These are phyloP conservation scores for Auxenochlorella pyrenoidosa DNA, from an alignment of 139 green algal species.

Conservation along the genomic window DNA sequence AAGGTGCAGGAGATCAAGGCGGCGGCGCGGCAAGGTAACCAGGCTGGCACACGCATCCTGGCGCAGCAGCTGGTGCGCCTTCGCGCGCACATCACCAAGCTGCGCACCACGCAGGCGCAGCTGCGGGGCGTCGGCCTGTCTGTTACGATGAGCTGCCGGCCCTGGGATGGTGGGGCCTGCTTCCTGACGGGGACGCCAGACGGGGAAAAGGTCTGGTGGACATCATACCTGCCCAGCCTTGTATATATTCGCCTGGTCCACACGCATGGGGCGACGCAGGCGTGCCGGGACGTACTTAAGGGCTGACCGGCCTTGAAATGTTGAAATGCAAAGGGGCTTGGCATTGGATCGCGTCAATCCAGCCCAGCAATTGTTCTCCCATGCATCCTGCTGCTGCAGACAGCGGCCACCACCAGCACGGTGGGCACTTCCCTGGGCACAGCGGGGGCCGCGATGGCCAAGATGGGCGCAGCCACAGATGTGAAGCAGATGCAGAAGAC, in stretches of 20 bases:
- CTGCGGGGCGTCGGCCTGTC: constrained; percentile 60
- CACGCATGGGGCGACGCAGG: too few relatives aligned
- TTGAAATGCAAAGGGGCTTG: too few relatives aligned
- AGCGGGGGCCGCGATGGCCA: constrained; percentile 70
- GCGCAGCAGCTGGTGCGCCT: constrained; percentile 73
- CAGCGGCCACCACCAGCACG: constrained; percentile 63
- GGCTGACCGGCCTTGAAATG: too few relatives aligned
- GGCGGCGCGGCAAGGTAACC: constrained; percentile 49
- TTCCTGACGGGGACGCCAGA: too few relatives aligned
- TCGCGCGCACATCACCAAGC: constrained; percentile 61
- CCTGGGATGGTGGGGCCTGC: too few relatives aligned
- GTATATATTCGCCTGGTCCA: too few relatives aligned
- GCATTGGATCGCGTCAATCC: too few relatives aligned
- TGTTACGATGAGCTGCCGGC: background rate
- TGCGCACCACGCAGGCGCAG: constrained; percentile 62
- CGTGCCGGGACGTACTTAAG: too few relatives aligned
- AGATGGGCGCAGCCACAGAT: constrained; percentile 61
- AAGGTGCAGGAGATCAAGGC: constrained; percentile 38
- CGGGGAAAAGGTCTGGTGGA: too few relatives aligned
- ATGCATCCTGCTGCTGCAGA: constrained; percentile 63
- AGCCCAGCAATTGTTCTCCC: too few relatives aligned
- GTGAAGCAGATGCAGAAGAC: constrained; percentile 61
- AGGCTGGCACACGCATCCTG: constrained; percentile 49
- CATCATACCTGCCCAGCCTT: background rate
- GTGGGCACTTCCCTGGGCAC: constrained; percentile 64